Conservation (phyloP, 345 rosid species). For the Gossypioides kirkii region DNA sequence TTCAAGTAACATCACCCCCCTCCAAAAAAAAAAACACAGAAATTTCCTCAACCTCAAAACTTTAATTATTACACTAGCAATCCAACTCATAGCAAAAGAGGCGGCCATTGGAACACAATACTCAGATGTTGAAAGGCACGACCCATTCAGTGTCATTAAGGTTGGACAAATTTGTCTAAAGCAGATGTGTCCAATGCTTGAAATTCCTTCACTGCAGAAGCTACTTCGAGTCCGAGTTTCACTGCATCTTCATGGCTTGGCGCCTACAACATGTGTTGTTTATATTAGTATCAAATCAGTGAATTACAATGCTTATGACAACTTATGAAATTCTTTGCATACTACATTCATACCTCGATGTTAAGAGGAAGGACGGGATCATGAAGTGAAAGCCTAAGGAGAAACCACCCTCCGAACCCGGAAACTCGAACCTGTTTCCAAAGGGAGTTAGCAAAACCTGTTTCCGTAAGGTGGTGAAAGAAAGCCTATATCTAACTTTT, state of each 20-base stretch:
- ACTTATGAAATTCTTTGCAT: constrained; percentile 1
- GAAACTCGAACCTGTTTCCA: constrained; percentile 73
- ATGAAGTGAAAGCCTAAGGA: constrained; percentile 93
- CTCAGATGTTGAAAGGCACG: background rate
- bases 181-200: constrained; percentile 77
- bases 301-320: background rate
- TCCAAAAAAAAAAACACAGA: background rate
- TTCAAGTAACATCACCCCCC: no score
- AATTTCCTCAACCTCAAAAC: background rate
- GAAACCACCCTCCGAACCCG: constrained; percentile 96
- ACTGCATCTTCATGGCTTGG: constrained; percentile 69
- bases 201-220: constrained; percentile 61
- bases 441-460: constrained; percentile 2
- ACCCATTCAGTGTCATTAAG: constrained; percentile 10
- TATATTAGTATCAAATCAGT: background rate
- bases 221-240: constrained; percentile 67
- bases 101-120: background rate
- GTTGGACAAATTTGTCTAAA: constrained; percentile 55
- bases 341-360: constrained; percentile 57
- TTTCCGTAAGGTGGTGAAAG: background rate
- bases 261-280: constrained; percentile 37
- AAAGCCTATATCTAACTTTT: constrained; percentile 17
- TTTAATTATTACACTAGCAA: background rate
- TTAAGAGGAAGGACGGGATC: constrained; percentile 99
- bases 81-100: background rate